Evolutionary conservation across 768 basidiomycete species (phyloP).

Genomic region (Leucocoprinus leucothites): DNA sequence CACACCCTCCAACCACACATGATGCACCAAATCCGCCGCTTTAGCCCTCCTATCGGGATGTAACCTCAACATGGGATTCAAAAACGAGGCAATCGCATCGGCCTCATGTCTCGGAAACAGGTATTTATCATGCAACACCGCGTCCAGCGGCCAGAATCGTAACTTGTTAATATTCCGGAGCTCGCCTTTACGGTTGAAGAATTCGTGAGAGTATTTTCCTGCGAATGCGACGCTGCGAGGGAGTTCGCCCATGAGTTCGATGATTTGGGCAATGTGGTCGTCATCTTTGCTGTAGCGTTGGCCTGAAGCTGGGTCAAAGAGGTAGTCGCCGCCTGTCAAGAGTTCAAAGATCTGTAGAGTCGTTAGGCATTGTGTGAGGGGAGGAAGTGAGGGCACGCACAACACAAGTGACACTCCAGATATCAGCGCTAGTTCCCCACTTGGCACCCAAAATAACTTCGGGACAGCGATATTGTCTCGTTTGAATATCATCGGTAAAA

Average conservation of each 20-base stretch:
- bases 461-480: conserved; percentile 94
- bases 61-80: conserved; percentile 86
- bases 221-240: conserved; percentile 79
- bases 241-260: conserved; percentile 92
- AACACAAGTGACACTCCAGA: conserved; percentile 95
- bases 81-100: conserved; percentile 74
- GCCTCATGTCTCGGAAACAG: conserved; percentile 84
- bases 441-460: conserved; percentile 96
- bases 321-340: conserved; percentile 94
- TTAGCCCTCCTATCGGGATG: conserved; percentile 87
- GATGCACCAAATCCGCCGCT: conserved; percentile 81
- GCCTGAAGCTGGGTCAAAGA: conserved; percentile 96
- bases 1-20: conserved; percentile 83
- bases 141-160: conserved; percentile 83
- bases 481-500: conserved; percentile 99
- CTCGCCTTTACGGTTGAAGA: conserved; percentile 93
- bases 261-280: conserved; percentile 96
- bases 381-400: conserved; percentile 32
- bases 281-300: conserved; percentile 95
- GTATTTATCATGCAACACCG: conserved; percentile 92
- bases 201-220: conserved; percentile 92
- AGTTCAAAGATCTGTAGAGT: conserved; percentile 81
- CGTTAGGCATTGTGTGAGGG: background rate
- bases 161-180: conserved; percentile 93
- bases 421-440: conserved; percentile 94